Conservation (phyloP, 2,329 filamentous ascomycete species). For the Fusarium pseudograminearum region DNA sequence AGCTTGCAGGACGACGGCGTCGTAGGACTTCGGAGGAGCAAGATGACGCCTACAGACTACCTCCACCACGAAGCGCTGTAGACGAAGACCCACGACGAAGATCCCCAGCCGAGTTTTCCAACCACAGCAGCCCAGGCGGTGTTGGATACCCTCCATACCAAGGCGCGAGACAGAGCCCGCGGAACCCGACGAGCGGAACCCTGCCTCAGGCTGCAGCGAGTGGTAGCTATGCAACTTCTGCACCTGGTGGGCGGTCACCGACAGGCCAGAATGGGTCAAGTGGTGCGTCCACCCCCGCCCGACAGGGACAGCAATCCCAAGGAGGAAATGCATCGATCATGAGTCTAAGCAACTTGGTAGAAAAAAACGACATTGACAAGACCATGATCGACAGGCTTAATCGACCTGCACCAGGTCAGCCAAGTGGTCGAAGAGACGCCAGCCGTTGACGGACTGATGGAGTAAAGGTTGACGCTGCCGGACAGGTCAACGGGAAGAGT, state of each 20-base stretch:
- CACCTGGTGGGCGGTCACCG: constrained; percentile 54
- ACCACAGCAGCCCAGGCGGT: constrained; percentile 60
- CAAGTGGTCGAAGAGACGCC: constrained; percentile 34
- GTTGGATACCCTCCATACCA: constrained; percentile 55
- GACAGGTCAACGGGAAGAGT: constrained; percentile 45
- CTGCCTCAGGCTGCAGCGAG: constrained; percentile 51
- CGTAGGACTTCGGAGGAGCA: constrained; percentile 56
- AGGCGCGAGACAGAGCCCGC: constrained; percentile 54
- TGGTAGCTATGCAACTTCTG: constrained; percentile 41
- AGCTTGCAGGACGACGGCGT: constrained; percentile 51
- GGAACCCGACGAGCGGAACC: constrained; percentile 51
- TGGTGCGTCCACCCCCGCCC: constrained; percentile 52
- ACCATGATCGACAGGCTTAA: constrained; percentile 67
- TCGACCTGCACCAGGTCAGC: constrained; percentile 46
- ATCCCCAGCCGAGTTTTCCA: constrained; percentile 64
- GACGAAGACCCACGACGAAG: constrained; percentile 65
- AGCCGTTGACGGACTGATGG: constrained; percentile 37
- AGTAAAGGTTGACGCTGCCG: constrained; percentile 44
- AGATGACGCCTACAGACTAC: constrained; percentile 59
- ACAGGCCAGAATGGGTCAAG: constrained; percentile 53
- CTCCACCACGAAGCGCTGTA: constrained; percentile 57
- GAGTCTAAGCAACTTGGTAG: constrained; percentile 65
- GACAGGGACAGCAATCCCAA: constrained; percentile 46
- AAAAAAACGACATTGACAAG: constrained; percentile 66
- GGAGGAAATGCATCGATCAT: constrained; percentile 59